Evolutionary conservation across 2,329 filamentous ascomycete genomes (phyloP), one percentile per base, ranked within the genome.

Genomic region (Penicillium vulpinum): DNA sequence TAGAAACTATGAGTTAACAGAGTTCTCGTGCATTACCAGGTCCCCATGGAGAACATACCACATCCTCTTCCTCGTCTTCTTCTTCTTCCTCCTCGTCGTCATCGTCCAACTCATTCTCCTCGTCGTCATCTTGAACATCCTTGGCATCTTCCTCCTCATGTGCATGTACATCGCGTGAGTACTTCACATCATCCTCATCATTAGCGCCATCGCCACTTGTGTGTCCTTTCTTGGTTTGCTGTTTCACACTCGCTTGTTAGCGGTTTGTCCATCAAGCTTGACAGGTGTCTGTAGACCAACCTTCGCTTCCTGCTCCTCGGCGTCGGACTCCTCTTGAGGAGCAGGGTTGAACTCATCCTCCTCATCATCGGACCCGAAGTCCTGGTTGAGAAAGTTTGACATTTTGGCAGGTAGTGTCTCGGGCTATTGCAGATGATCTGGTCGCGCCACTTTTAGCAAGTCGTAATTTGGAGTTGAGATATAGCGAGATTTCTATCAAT

Each of bases 291-390:
- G 62, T 40, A 7, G 8, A 56, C 59, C 61, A 38, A 76, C 72
- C 67, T 70, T 66, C 18, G 58, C 35, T 4, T 59, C 54, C 22
- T 47, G 39, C 8, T 78, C 82, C 58, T 91, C 89, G 48, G 86
- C 87, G 63, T 93, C 90, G 3, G 90, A 94, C 33, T 85, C 70
- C 57, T 91, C 85, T 58, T 85, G 88, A 21, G 88, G 88, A 47
- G 83, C 85, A 49, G 92, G 92, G 73, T 96, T 96, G 82, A 97
- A 96, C 73, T 93, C 89, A 59, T 90, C 88, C 66, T 95, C 92
- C 49, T 94, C 90, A 43, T 89, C 88, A 54, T 83, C 82, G 52
- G 81, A 82, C 29, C 78, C 80, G 56, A 82, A 82, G 61, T 82
- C 77, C 46, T 81, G 76, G 63, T 81, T 77, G 21, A 80, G 64